Percentiles rank a stretch among this genome's conserved stretches.
Evolutionary conservation across 257 asterid genomes (phyloP).

Genomic region (Nicotiana tomentosiformis): DNA sequence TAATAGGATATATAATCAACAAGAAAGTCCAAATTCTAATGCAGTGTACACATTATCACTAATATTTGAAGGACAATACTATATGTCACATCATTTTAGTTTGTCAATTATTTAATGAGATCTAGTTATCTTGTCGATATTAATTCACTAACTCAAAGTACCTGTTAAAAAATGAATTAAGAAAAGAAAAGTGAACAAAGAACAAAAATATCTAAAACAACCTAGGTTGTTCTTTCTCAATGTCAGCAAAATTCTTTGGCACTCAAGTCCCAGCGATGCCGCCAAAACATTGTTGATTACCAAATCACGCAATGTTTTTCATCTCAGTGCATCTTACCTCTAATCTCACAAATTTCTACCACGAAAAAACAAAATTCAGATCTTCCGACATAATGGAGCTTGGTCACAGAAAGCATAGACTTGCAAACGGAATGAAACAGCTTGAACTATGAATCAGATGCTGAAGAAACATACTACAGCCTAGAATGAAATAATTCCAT

Average conservation of each 20-base stretch:
- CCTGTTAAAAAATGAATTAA: no score
- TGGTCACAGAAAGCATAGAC: background rate
- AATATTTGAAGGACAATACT: background rate
- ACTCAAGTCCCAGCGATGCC: background rate
- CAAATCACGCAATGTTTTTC: background rate
- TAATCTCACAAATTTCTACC: no score
- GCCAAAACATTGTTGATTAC: background rate
- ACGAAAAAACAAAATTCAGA: background rate
- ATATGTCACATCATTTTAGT: background rate
- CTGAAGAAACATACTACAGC: background rate
- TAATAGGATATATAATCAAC: no score
- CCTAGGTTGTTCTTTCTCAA: background rate
- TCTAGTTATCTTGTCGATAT: no score
- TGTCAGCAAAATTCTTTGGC: background rate
- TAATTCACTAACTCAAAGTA: background rate
- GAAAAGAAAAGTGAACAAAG: background rate
- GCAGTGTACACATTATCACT: background rate
- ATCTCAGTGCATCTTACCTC: no score
- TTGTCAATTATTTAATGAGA: background rate
- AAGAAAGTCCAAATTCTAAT: no score
- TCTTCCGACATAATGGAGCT: background rate
- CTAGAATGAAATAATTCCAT: background rate
- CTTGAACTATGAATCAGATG: background rate
- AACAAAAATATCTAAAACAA: background rate
- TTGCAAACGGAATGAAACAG: background rate